These are phyloP conservation scores for Ophiostoma perfectum DNA, from an alignment of 2,329 filamentous ascomycete genomes.

Conservation along the genomic window DNA sequence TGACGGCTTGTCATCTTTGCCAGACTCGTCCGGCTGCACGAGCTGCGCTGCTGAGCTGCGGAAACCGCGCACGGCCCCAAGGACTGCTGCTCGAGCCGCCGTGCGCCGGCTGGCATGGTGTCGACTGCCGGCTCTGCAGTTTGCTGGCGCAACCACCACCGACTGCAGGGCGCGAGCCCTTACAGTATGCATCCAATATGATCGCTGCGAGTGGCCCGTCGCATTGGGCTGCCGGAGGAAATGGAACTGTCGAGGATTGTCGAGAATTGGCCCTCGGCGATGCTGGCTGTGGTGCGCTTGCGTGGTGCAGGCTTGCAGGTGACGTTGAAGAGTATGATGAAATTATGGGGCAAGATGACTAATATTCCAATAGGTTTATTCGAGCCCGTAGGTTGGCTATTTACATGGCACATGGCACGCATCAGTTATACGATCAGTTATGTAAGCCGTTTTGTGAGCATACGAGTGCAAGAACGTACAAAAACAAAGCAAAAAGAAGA, in stretches of 20 bases:
- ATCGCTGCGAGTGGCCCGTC: slow-evolving; percentile 11
- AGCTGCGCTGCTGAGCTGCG: slow-evolving; percentile 14
- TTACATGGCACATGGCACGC: too few relatives aligned
- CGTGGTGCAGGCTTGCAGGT: neutral
- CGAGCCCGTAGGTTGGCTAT: too few relatives aligned
- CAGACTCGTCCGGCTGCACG: neutral
- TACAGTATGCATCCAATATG: slow-evolving; percentile 30
- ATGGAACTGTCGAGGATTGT: neutral
- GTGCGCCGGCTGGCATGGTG: neutral
- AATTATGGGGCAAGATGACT: neutral
- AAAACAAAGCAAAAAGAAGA: too few relatives aligned
- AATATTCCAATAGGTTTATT: neutral
- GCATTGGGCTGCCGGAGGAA: slow-evolving; percentile 12
- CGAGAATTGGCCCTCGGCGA: neutral
- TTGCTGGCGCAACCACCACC: slow-evolving; percentile 20
- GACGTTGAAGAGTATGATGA: slow-evolving; percentile 9
- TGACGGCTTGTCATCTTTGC: slow-evolving; percentile 16
- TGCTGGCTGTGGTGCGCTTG: neutral
- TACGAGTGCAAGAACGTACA: too few relatives aligned
- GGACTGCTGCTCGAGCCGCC: neutral
- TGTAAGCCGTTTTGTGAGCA: neutral
- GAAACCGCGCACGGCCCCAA: slow-evolving; percentile 17
- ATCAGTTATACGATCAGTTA: neutral
- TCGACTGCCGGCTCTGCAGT: neutral
- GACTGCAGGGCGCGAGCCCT: slow-evolving; percentile 29